Evolutionary conservation across 2,329 filamentous ascomycete species (phyloP), one percentile per base, ranked within the genome.

Genomic region (Ilyonectria robusta): DNA sequence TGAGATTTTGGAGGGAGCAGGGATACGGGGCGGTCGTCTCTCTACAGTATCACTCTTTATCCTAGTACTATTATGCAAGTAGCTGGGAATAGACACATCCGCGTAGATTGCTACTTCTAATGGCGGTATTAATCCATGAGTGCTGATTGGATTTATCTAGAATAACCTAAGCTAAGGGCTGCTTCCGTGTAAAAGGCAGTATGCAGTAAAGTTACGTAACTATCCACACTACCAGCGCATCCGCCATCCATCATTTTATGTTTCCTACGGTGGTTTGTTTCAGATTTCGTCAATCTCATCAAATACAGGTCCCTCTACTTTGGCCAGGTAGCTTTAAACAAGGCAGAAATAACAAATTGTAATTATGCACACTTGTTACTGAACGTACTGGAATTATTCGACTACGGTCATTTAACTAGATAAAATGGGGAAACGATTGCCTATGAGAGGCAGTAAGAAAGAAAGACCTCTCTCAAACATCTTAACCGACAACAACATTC

Each of bases 401-500:
- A 21, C 19, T 7, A 47, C 23, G 23, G 3, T 7, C 9, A 47
- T 21, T 42, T 17, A 21, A 47, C n/a, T 47, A 6, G 19, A 47
- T 13, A 47, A 9, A 6, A n/a, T 9, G 3, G n/a, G 4, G 9
- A 47, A 23, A 47, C 19, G 23, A 26, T 7, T 47, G 3, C 44
- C 44, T 33, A 33, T 33, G 8, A 11, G 7, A 23, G 9, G 19
- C 44, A 47, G 21, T 10, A 47, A 47, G 4, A 21, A 47, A 5
- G 23, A 47, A 11, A 21, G 23, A 19, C 6, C 4, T n/a, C 10
- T 47, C 3, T 47, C 3, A 26, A 23, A 47, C 5, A 47, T 3
- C 44, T 15, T 29, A 60, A 44, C 50, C 50, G 2, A 62, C 40
- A 23, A 62, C 29, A 19, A 62, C 37, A 17, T 62, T 62, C 50